Evolutionary conservation across 1,284 basidiomycete species (phyloP).

Genomic region (Peniophora sp.): DNA sequence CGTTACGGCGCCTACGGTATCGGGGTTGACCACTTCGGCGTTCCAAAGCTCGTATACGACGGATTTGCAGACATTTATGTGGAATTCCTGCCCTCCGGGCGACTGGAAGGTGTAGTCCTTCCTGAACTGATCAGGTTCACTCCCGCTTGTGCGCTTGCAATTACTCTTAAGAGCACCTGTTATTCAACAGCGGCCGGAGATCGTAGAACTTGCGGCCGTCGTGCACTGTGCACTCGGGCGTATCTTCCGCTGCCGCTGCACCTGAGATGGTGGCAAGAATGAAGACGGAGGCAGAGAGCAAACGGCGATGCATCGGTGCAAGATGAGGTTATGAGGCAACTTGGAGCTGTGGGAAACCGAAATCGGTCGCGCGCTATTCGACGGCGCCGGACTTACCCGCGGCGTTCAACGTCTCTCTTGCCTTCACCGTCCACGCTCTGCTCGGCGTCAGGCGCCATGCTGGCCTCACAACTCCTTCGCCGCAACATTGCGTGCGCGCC

Average conservation of each 20-base stretch:
- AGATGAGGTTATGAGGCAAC: neutral
- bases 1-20: slow-evolving; percentile 55
- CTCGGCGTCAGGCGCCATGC: neutral
- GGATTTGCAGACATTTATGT: slow-evolving; percentile 56
- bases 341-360: neutral
- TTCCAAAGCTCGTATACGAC: slow-evolving; percentile 53
- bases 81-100: slow-evolving; percentile 36
- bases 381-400: too few relatives aligned
- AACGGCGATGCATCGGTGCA: neutral
- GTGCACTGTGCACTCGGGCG: slow-evolving; percentile 30
- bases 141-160: too few relatives aligned
- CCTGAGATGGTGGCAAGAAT: neutral
- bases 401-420: too few relatives aligned
- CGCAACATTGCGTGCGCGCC: slow-evolving; percentile 32
- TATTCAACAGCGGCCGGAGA: slow-evolving; percentile 47
- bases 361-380: neutral
- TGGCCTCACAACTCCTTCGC: slow-evolving; percentile 47
- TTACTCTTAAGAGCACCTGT: slow-evolving; percentile 23
- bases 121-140: slow-evolving; percentile 24
- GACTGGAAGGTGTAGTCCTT: slow-evolving; percentile 54
- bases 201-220: slow-evolving; percentile 50
- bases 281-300: neutral
- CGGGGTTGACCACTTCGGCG: slow-evolving; percentile 40
- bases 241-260: slow-evolving; percentile 15
- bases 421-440: too few relatives aligned